Percentiles rank a stretch among this genome's conserved stretches.
Conservation (phyloP, 768 basidiomycete genomes). For the Mycena belliarum region DNA sequence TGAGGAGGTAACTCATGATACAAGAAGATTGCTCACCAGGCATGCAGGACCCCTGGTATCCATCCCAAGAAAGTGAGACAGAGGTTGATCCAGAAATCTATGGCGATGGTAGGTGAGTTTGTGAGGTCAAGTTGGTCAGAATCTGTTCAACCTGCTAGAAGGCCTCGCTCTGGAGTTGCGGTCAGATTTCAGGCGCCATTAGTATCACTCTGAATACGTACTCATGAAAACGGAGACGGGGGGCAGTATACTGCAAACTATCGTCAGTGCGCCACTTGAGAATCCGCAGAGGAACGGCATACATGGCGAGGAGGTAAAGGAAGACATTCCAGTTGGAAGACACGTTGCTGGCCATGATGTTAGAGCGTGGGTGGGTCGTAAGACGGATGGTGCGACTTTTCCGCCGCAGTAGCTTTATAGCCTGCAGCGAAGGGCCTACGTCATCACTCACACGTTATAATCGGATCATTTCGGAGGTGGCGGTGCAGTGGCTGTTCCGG, state of each 20-base stretch:
- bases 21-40: constrained; percentile 28
- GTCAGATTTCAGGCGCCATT: neutral
- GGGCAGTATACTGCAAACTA: constrained; percentile 25
- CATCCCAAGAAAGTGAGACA: constrained; percentile 40
- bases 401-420: neutral
- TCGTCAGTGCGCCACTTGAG: too few species aligned
- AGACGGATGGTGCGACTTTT: neutral
- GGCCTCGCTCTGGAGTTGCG: constrained; percentile 26
- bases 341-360: constrained; percentile 26
- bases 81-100: constrained; percentile 38
- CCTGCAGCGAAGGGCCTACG: neutral
- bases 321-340: constrained; percentile 34
- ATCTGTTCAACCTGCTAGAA: constrained; percentile 22
- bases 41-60: constrained; percentile 43
- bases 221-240: constrained; percentile 32
- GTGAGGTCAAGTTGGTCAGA: neutral
- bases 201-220: constrained; percentile 11
- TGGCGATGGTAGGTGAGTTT: neutral
- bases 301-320: constrained; percentile 40
- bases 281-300: neutral
- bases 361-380: neutral
- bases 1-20: neutral
- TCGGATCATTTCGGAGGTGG: neutral
- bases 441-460: neutral
- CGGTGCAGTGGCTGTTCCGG: too few species aligned